These are phyloP conservation scores for Suillus variegatus DNA, from an alignment of 768 basidiomycete species.

Conservation along the genomic window DNA sequence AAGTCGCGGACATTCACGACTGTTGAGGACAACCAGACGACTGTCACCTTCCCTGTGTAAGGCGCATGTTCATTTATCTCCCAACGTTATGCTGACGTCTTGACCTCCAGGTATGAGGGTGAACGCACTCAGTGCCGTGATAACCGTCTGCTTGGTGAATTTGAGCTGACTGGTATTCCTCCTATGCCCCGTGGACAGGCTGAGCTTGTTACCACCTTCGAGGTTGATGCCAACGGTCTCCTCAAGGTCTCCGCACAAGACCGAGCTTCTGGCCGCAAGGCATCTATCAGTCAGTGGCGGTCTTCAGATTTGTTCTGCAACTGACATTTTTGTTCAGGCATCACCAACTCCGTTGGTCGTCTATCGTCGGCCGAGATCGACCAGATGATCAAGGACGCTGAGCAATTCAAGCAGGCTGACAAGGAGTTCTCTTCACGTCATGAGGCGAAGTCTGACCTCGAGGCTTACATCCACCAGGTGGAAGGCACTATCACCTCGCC, in stretches of 20 bases:
- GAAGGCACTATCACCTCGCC: slow-evolving; percentile 95
- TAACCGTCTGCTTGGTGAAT: slow-evolving; percentile 98
- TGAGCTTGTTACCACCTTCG: slow-evolving; percentile 98
- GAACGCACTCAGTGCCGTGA: slow-evolving; percentile 99
- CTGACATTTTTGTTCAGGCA: slow-evolving; percentile 49
- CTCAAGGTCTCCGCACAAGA: slow-evolving; percentile 98
- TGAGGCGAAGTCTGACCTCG: slow-evolving; percentile 97
- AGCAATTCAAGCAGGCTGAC: slow-evolving; percentile 94
- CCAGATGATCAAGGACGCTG: slow-evolving; percentile 99
- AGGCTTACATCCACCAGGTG: slow-evolving; percentile 96
- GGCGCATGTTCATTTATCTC: slow-evolving; percentile 21
- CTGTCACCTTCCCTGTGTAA: slow-evolving; percentile 99
- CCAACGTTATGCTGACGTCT: slow-evolving; percentile 13
- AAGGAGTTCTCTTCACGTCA: slow-evolving; percentile 98
- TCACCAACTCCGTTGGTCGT: slow-evolving; percentile 99
- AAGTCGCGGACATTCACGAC: slow-evolving; percentile 99
- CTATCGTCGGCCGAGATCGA: slow-evolving; percentile 97
- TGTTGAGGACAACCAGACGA: slow-evolving; percentile 99
- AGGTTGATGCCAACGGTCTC: slow-evolving; percentile 99
- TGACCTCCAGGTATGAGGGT: slow-evolving; percentile 79
- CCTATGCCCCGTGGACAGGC: slow-evolving; percentile 99
- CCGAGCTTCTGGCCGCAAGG: slow-evolving; percentile 98
- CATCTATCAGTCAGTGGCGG: slow-evolving; percentile 80
- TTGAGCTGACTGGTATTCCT: slow-evolving; percentile 98
- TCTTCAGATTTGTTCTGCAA: slow-evolving; percentile 7